A percentile compares a stretch with the other conserved stretches of the same genome.
These are phyloP conservation scores for Sophora flavescens DNA, from an alignment of 306 rosid species.

Conservation along the genomic window DNA sequence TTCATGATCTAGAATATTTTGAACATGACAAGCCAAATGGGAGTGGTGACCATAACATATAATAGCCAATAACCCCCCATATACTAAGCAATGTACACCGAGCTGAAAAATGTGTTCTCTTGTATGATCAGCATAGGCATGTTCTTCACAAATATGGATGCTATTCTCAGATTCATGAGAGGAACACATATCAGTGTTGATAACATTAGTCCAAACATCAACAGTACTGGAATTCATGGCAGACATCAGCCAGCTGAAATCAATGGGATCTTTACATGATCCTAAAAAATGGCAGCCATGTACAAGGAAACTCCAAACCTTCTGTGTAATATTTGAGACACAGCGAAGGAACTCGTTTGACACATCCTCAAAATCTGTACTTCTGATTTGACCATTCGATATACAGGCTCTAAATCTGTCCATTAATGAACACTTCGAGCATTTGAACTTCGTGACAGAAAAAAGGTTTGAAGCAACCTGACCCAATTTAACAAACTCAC, in stretches of 20 bases:
- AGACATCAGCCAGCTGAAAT: slow-evolving; percentile 54
- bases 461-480: slow-evolving; percentile 40
- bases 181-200: slow-evolving; percentile 20
- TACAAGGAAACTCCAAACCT: slow-evolving; percentile 62
- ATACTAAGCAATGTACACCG: slow-evolving; percentile 67
- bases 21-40: slow-evolving; percentile 48
- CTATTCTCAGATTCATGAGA: slow-evolving; percentile 35
- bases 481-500: slow-evolving; percentile 39
- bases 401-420: slow-evolving; percentile 45
- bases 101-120: slow-evolving; percentile 51
- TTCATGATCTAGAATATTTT: slow-evolving; percentile 48
- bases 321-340: slow-evolving; percentile 44
- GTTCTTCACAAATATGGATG: slow-evolving; percentile 26
- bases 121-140: slow-evolving; percentile 32
- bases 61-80: slow-evolving; percentile 68
- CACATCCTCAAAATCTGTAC: slow-evolving; percentile 52
- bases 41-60: slow-evolving; percentile 66
- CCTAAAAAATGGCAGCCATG: slow-evolving; percentile 54
- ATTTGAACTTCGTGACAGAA: slow-evolving; percentile 45
- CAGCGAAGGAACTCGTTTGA: slow-evolving; percentile 58
- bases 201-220: slow-evolving; percentile 19
- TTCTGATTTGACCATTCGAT: slow-evolving; percentile 41
- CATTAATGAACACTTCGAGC: slow-evolving; percentile 60
- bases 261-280: slow-evolving; percentile 57
- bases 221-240: not conserved